Evolutionary conservation across 2,329 filamentous ascomycete species (phyloP).

Genomic region (Diaporthe sp.): DNA sequence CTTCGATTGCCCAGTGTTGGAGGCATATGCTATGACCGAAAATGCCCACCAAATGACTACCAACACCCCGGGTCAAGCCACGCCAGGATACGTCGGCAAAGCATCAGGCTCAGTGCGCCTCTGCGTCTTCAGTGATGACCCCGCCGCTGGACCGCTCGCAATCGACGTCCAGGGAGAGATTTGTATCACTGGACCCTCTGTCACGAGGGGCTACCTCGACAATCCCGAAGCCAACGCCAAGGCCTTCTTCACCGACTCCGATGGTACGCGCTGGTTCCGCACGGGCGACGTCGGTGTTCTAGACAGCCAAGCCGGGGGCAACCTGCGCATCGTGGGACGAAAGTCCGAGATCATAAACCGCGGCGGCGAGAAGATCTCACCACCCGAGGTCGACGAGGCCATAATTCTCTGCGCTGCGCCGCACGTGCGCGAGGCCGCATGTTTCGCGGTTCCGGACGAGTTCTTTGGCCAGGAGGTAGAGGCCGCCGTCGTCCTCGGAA

Average conservation of each 20-base stretch:
- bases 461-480: slow-evolving; percentile 88
- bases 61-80: slow-evolving; percentile 71
- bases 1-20: slow-evolving; percentile 85
- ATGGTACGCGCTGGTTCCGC: slow-evolving; percentile 77
- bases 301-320: slow-evolving; percentile 77
- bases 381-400: slow-evolving; percentile 80
- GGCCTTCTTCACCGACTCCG: slow-evolving; percentile 73
- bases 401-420: slow-evolving; percentile 83
- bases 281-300: slow-evolving; percentile 89
- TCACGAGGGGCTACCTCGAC: slow-evolving; percentile 90
- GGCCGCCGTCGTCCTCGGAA: slow-evolving; percentile 76
- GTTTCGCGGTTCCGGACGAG: slow-evolving; percentile 86
- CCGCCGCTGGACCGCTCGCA: slow-evolving; percentile 70
- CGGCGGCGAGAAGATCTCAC: slow-evolving; percentile 89
- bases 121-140: slow-evolving; percentile 79
- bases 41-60: slow-evolving; percentile 85
- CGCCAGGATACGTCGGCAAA: slow-evolving; percentile 87
- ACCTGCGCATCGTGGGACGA: slow-evolving; percentile 87
- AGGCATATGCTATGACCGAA: slow-evolving; percentile 95
- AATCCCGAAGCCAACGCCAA: slow-evolving; percentile 82
- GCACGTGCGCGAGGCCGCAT: slow-evolving; percentile 82
- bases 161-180: slow-evolving; percentile 86
- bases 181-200: slow-evolving; percentile 84
- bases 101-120: slow-evolving; percentile 84
- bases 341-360: slow-evolving; percentile 96